Base-by-base conservation (phyloP, 352 stramenopile genomes). In the Phytophthora boehmeriae region DNA sequence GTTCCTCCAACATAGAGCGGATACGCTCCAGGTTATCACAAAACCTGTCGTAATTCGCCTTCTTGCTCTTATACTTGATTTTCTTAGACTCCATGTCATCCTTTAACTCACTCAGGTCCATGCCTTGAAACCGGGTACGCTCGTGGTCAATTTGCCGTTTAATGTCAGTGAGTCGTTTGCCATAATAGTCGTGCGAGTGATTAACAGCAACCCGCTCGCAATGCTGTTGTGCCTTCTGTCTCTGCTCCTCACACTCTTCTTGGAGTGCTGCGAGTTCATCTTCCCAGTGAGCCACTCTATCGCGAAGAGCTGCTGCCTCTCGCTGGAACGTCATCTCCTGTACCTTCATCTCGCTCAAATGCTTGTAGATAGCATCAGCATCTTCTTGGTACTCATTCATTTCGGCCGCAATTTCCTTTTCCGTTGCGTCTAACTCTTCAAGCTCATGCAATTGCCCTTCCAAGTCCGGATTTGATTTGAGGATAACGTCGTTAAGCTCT, bases 131-230 rank as follows among this genome's bases (percentile, higher is more conserved):
- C 5, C 83, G 75, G 36, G 66, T 76, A 14, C 85, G 85, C 58
- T 95, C 86, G 32, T 77, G 72, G 35, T 91, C 80, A 43, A 93
- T 91, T 48, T 91, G 83, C 42, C 65, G 76, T 60, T 89, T 86
- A 51, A 95, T 88, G 34, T 93, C 79, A 5, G 86, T 89, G 41
- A 95, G 60, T 2, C 82, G 78, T 49, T 90, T 90, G 28, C 83
- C 84, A 51, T 95, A 95, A 59, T 89, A 91, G 36, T 90, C 83
- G 36, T 89, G 86, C 20, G 73, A 74, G 35, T 92, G 59, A 11
- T 64, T 76, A 10, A 91, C 82, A 36, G 71, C 72, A 11, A 93
- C 80, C 42, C 82, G 84, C 43, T 90, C 80, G 19, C 84, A 90
- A 27, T 89, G 79, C 28, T 61, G 70, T 34, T 79, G 69, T 2